phyloP scores from a whole-genome alignment of 305 asterid species.

The Fraxinus floribunda region DNA sequence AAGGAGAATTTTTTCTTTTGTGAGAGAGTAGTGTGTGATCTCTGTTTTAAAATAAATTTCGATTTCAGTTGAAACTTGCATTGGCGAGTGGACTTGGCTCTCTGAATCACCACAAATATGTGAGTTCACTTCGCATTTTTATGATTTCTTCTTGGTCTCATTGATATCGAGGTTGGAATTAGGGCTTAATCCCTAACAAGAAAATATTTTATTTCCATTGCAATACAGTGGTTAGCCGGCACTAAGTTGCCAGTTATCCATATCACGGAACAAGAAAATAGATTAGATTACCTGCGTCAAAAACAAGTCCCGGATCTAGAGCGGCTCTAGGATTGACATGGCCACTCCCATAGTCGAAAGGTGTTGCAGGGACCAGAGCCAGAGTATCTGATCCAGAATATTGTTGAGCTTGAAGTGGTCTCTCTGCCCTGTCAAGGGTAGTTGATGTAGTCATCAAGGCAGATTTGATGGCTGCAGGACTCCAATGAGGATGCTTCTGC shows the following conservation, averaged over 20 bases:
- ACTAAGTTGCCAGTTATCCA: neutral
- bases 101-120: neutral
- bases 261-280: neutral
- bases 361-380: conserved; percentile 85
- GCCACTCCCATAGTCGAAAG: conserved; percentile 98
- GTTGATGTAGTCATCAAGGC: conserved; percentile 96
- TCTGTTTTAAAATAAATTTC: neutral
- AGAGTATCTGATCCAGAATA: conserved; percentile 74
- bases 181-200: neutral
- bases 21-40: neutral
- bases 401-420: conserved; percentile 90
- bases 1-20: neutral
- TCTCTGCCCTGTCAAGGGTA: conserved; percentile 84
- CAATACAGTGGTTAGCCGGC: neutral
- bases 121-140: neutral
- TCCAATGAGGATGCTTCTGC: conserved; percentile 97
- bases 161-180: neutral
- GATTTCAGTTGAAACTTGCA: neutral
- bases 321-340: conserved; percentile 97
- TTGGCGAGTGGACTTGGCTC: neutral
- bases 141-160: neutral
- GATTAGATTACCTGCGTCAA: conserved; percentile 69
- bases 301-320: conserved; percentile 93
- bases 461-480: conserved; percentile 97
- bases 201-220: neutral